A percentile compares a stretch with the other conserved stretches of the same genome.
phyloP scores from a whole-genome alignment of 192 early-diverging fungal species.

The Coemansia sp. region DNA sequence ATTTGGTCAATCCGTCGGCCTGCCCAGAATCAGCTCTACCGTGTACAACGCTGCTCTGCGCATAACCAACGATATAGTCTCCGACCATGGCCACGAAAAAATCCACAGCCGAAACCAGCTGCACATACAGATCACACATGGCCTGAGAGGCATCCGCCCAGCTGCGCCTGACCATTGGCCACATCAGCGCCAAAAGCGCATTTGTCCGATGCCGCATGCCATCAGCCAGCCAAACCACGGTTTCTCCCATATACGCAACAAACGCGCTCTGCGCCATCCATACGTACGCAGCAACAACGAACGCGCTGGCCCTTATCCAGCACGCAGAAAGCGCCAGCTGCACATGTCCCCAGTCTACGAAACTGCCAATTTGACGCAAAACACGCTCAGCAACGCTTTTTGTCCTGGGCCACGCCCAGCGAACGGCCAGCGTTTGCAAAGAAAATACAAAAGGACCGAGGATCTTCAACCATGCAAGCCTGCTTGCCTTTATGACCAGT shows the following conservation, averaged over 20 bases:
- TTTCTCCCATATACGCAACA: not conserved
- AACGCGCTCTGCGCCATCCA: not conserved
- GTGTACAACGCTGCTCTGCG: conserved; percentile 30
- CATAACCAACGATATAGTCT: conserved; percentile 32
- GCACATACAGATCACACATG: conserved; percentile 29
- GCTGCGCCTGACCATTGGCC: conserved; percentile 20
- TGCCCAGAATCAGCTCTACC: not conserved
- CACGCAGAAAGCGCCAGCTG: not conserved
- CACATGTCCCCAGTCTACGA: not conserved
- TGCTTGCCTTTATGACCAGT: not conserved
- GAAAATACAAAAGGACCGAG: conserved; percentile 1
- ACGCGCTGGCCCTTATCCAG: not conserved
- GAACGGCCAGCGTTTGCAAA: conserved; percentile 1
- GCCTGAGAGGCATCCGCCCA: conserved; percentile 22
- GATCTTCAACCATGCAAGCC: conserved; percentile 9
- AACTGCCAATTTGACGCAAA: not conserved
- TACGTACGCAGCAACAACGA: not conserved
- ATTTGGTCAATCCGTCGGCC: not conserved
- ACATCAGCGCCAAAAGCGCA: conserved; percentile 6
- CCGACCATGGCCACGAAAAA: conserved; percentile 21
- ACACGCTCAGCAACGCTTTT: not conserved
- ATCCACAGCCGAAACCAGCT: conserved; percentile 28
- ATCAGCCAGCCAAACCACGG: not conserved
- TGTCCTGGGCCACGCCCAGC: not conserved
- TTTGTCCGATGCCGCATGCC: not conserved